phyloP scores from a whole-genome alignment of 129 eudicot genomes.

The Arctium lappa region DNA sequence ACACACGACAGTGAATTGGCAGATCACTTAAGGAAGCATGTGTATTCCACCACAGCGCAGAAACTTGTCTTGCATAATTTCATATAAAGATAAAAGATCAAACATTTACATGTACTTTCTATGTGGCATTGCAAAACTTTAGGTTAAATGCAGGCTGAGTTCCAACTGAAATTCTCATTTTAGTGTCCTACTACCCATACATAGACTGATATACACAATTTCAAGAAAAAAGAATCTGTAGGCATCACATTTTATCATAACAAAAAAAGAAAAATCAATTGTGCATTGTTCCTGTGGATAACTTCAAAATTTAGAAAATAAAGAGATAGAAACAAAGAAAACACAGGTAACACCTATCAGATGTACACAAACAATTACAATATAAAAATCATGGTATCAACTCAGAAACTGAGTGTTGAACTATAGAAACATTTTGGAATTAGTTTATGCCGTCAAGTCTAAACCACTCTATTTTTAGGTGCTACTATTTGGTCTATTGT shows the following conservation, averaged over 20 bases:
- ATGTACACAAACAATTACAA: background rate
- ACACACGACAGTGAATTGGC: too few species aligned
- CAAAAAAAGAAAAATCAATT: background rate
- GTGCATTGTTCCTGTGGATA: background rate
- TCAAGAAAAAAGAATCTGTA: background rate
- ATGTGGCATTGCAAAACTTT: background rate
- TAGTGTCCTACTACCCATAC: background rate
- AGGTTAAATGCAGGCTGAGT: background rate
- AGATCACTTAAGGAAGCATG: too few species aligned
- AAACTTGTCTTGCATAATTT: background rate
- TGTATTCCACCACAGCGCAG: background rate
- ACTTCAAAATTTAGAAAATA: background rate
- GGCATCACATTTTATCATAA: background rate
- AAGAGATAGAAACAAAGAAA: background rate
- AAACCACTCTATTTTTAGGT: background rate
- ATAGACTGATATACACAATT: background rate
- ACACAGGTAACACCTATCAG: background rate
- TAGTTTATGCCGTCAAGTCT: background rate
- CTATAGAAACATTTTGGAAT: background rate
- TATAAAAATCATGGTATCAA: background rate
- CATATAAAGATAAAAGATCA: background rate
- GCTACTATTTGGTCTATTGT: background rate
- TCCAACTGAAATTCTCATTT: background rate
- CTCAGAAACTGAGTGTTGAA: background rate
- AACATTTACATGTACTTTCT: background rate